phyloP scores from a whole-genome alignment of 495 filamentous ascomycete species.

The Annulohypoxylon bovei region DNA sequence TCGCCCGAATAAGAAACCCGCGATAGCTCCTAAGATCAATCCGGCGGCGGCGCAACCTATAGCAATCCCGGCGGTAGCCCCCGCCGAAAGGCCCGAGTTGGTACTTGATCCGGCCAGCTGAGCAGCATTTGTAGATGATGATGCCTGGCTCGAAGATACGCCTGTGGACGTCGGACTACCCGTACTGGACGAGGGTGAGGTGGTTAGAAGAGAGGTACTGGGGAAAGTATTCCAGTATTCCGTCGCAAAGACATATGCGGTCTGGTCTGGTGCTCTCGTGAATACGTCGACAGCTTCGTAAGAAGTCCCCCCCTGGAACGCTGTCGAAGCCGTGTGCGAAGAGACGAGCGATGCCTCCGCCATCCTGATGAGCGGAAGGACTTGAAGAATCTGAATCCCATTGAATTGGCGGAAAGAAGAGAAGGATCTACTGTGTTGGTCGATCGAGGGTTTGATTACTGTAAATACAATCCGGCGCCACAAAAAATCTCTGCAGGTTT shows the following conservation, averaged over 20 bases:
- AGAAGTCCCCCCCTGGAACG: not conserved
- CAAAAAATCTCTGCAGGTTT: not conserved
- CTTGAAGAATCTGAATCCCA: slow-evolving; percentile 1
- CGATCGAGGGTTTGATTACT: not conserved
- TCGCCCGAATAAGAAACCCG: slow-evolving; percentile 30
- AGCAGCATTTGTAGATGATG: not conserved
- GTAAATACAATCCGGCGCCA: not conserved
- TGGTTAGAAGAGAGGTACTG: slow-evolving; percentile 1
- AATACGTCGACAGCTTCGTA: slow-evolving; percentile 21
- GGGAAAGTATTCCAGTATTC: slow-evolving; percentile 15
- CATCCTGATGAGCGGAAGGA: slow-evolving; percentile 1
- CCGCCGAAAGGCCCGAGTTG: slow-evolving; percentile 10
- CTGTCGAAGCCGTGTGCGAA: slow-evolving; percentile 21
- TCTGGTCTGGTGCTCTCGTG: slow-evolving; percentile 5
- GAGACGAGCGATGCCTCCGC: slow-evolving; percentile 3
- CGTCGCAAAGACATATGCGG: not conserved
- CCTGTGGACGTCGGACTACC: slow-evolving; percentile 8
- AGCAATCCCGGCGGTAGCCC: slow-evolving; percentile 43
- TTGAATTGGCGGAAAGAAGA: not conserved
- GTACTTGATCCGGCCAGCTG: not conserved
- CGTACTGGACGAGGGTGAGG: slow-evolving; percentile 13
- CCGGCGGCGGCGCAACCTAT: slow-evolving; percentile 45
- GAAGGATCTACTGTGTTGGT: not conserved
- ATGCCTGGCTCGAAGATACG: not conserved
- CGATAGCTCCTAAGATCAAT: slow-evolving; percentile 36